Base-by-base conservation (phyloP, 116 monocot species). In the Zostera marina region DNA sequence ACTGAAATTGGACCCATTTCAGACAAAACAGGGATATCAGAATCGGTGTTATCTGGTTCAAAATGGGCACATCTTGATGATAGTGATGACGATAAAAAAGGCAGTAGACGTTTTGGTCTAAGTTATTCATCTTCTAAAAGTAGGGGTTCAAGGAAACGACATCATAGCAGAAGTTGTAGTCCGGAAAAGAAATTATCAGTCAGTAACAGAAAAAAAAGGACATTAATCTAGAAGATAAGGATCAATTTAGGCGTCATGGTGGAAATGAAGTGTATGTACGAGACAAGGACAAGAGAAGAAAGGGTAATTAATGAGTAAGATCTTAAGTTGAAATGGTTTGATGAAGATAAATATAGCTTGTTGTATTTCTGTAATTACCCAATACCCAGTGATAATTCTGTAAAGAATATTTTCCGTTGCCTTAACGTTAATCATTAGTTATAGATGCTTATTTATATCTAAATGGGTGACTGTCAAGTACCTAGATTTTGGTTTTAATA, bases 1-100 rank as follows among this genome's bases (percentile, higher is more conserved):
- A 39, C 66, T 42, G 75, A 83, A 38, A 23, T 22, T 16, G 56
- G 47, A 63, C 52, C 41, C 14, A 68, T 67, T 62, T 13, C 63
- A 13, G 74, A 45, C 46, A 74, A 74, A 67, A 77, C 64, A 70
- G 78, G 43, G 40, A 79, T 70, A 47, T 57, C 59, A 61, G 83
- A 83, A n/a, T 81, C 84, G 48, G 72, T 81, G 59, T 66, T 94
- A 62, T 70, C 75, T 40, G 77, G 53, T 63, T 99, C 99, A 42
- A 99, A 99, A 69, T 99, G 99, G 99, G 69, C 74, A 57, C 72
- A 83, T 32, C 91, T 90, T 69, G 90, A 90, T 77, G 75, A 51
- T 5, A 87, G 79, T 54, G 87, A 80, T 66, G 98, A 98, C 65
- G 83, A 80, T 47, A 78, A 63, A 47, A 80, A 75, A 64, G 67